Evolutionary conservation across 805 yeast genomes (phyloP).

Genomic region (Tetrapisispora phaffii): DNA sequence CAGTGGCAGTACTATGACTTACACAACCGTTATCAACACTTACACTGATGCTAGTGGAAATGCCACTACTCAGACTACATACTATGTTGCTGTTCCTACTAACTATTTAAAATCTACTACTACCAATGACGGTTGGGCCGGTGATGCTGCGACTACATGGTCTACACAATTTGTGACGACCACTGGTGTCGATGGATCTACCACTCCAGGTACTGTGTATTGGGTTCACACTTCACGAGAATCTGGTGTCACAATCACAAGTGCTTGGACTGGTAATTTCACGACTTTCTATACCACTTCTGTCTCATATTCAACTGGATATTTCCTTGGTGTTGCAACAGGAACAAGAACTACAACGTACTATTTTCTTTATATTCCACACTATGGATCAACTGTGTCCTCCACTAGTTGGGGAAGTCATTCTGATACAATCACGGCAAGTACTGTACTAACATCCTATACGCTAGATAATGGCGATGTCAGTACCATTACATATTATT

Average conservation of each 20-base stretch:
- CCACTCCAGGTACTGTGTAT: no score
- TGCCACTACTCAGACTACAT: not conserved
- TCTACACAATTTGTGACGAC: no score
- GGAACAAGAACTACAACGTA: not conserved
- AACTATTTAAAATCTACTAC: not conserved
- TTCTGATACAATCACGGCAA: no score
- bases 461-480: no score
- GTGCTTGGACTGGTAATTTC: not conserved
- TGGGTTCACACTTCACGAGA: no score
- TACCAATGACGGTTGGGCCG: no score
- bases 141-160: no score
- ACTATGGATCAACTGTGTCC: no score
- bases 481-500: slow-evolving; percentile 7
- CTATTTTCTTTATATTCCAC: no score
- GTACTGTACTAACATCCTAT: no score
- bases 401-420: not conserved
- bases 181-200: no score
- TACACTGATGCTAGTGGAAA: not conserved
- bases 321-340: not conserved
- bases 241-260: no score
- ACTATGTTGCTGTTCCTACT: not conserved
- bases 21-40: not conserved
- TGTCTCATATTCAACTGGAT: not conserved
- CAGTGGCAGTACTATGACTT: not conserved
- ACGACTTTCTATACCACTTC: not conserved